phyloP scores from a whole-genome alignment of 2,329 filamentous ascomycete genomes.

The Botrytis tulipae region DNA sequence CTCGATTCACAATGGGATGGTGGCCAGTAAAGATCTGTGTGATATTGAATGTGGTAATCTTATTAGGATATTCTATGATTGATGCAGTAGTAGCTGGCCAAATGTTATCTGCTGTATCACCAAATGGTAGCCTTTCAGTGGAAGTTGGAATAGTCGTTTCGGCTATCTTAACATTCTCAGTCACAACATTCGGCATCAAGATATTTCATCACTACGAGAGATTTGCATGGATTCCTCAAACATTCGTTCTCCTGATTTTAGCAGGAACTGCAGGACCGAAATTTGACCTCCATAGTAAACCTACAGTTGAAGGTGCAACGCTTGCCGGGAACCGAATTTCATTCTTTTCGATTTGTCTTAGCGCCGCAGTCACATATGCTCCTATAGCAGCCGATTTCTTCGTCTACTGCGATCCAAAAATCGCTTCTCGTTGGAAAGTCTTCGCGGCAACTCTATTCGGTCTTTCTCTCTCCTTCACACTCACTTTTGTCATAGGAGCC shows the following conservation, averaged over 20 bases:
- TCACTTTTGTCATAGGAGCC: conserved; percentile 60
- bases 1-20: conserved; percentile 63
- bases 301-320: conserved; percentile 41
- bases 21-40: conserved; percentile 64
- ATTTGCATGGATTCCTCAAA: conserved; percentile 63
- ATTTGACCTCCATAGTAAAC: conserved; percentile 58
- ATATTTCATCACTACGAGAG: conserved; percentile 68
- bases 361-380: conserved; percentile 62
- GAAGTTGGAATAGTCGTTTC: conserved; percentile 67
- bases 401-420: conserved; percentile 59
- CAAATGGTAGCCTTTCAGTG: conserved; percentile 56
- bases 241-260: conserved; percentile 59
- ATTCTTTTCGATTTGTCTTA: conserved; percentile 68
- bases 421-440: conserved; percentile 45
- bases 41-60: conserved; percentile 59
- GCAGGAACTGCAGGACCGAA: conserved; percentile 59
- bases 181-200: conserved; percentile 66
- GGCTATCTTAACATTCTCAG: conserved; percentile 59
- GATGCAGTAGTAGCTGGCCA: conserved; percentile 66
- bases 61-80: conserved; percentile 62
- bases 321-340: conserved; percentile 58
- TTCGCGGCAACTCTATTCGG: conserved; percentile 58
- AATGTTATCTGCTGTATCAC: conserved; percentile 63
- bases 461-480: conserved; percentile 56
- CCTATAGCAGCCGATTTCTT: conserved; percentile 65